Conservation (phyloP, 306 rosid genomes). For the Quillaja saponaria region DNA sequence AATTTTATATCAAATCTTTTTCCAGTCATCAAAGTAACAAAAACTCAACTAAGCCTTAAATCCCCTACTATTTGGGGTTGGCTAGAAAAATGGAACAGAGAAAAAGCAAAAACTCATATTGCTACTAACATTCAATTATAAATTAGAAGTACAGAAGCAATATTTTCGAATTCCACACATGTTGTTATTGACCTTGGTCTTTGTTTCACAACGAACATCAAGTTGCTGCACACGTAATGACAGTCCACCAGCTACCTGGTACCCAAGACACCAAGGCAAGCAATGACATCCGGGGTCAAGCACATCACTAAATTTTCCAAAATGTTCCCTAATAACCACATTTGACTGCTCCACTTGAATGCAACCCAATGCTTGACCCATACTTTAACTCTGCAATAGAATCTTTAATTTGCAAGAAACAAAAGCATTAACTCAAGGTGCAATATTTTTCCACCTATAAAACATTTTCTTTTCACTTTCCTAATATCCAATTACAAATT, state of each 20-base stretch:
- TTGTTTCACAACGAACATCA: conserved; percentile 64
- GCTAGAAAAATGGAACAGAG: not conserved
- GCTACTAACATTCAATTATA: no score
- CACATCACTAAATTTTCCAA: conserved; percentile 53
- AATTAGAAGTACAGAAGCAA: conserved; percentile 2
- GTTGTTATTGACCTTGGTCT: conserved; percentile 50
- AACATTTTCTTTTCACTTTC: no score
- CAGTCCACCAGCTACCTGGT: conserved; percentile 53
- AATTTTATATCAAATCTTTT: not conserved
- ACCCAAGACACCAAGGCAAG: conserved; percentile 71
- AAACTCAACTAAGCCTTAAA: no score
- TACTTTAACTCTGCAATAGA: conserved; percentile 42
- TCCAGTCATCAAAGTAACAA: conserved; percentile 19
- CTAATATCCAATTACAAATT: no score
- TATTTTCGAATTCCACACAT: not conserved
- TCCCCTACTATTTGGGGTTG: no score
- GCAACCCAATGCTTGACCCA: conserved; percentile 68
- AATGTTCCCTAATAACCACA: conserved; percentile 62
- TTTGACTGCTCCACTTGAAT: conserved; percentile 62
- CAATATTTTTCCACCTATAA: no score
- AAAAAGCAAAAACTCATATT: not conserved
- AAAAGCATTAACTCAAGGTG: no score
- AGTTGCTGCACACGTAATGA: conserved; percentile 69
- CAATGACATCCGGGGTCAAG: conserved; percentile 75
- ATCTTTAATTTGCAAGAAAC: not conserved